Evolutionary conservation across 2,329 filamentous ascomycete genomes (phyloP).

Genomic region (Cucurbitaria berberidis): DNA sequence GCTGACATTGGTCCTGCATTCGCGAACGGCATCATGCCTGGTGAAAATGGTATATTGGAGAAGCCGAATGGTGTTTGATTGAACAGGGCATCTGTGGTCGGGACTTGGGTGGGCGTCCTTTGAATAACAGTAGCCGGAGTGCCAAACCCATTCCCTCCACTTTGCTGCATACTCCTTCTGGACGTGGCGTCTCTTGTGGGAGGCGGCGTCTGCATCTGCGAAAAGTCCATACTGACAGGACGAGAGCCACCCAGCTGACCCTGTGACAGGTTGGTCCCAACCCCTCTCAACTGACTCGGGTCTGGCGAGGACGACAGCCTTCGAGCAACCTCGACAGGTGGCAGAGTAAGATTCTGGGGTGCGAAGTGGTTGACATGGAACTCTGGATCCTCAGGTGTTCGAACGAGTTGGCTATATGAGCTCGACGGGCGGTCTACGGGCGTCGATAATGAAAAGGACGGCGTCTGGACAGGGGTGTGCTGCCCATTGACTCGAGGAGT

Average conservation of each 20-base stretch:
- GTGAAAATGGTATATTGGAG: conserved; percentile 62
- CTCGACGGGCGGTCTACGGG: conserved; percentile 44
- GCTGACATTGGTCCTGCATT: conserved; percentile 61
- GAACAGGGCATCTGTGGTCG: conserved; percentile 36
- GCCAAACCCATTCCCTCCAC: conserved; percentile 29
- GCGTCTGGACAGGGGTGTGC: conserved; percentile 52
- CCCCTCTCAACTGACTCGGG: conserved; percentile 37
- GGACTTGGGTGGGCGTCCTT: conserved; percentile 45
- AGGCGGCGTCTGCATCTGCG: conserved; percentile 66
- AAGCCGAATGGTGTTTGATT: conserved; percentile 55
- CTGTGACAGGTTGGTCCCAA: conserved; percentile 12
- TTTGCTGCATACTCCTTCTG: conserved; percentile 52
- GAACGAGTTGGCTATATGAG: conserved; percentile 43
- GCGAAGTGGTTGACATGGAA: conserved; percentile 69
- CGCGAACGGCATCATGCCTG: conserved; percentile 61
- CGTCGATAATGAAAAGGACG: conserved; percentile 46
- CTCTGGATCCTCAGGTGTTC: conserved; percentile 49
- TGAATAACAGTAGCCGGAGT: conserved; percentile 51
- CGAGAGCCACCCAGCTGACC: conserved; percentile 25
- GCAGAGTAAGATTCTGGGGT: conserved; percentile 60
- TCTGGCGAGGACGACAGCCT: conserved; percentile 65
- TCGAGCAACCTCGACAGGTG: conserved; percentile 65
- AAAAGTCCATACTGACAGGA: conserved; percentile 48
- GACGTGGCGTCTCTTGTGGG: conserved; percentile 63
- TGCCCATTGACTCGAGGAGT: conserved; percentile 53